These are phyloP conservation scores for Pseudocercospora eumusae DNA, from an alignment of 2,329 filamentous ascomycete species.

Conservation along the genomic window DNA sequence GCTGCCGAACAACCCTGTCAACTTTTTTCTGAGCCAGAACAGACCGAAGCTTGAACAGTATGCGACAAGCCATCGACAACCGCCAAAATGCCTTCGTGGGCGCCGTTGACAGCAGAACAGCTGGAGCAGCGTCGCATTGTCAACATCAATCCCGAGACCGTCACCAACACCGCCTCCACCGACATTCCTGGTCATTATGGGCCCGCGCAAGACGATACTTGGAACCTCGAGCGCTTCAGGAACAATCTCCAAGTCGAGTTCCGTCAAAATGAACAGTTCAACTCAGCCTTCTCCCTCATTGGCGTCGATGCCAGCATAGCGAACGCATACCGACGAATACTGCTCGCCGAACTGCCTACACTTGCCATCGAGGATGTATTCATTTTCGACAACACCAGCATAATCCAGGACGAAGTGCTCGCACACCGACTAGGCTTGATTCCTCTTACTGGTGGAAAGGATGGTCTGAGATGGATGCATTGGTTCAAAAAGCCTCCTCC, in stretches of 20 bases:
- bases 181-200: conserved; percentile 86
- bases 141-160: conserved; percentile 83
- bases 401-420: conserved; percentile 96
- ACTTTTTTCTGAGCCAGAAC: conserved; percentile 7
- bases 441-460: conserved; percentile 76
- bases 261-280: conserved; percentile 75
- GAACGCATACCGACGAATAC: conserved; percentile 95
- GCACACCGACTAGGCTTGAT: conserved; percentile 87
- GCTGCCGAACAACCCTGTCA: conserved; percentile 14
- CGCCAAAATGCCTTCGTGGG: conserved; percentile 37
- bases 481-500: conserved; percentile 73
- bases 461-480: conserved; percentile 77
- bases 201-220: conserved; percentile 80
- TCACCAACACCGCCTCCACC: conserved; percentile 83
- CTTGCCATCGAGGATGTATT: conserved; percentile 93
- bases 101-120: conserved; percentile 54
- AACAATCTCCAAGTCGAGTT: conserved; percentile 73
- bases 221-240: conserved; percentile 74
- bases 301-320: conserved; percentile 90
- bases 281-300: conserved; percentile 86
- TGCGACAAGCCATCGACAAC: not conserved
- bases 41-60: not conserved
- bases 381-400: conserved; percentile 93
- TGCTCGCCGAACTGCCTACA: conserved; percentile 91
- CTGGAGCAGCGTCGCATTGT: conserved; percentile 73